Percentiles rank a stretch among this genome's conserved stretches.
These are phyloP conservation scores for Citrus trifoliata DNA, from an alignment of 345 rosid genomes.

Conservation along the genomic window DNA sequence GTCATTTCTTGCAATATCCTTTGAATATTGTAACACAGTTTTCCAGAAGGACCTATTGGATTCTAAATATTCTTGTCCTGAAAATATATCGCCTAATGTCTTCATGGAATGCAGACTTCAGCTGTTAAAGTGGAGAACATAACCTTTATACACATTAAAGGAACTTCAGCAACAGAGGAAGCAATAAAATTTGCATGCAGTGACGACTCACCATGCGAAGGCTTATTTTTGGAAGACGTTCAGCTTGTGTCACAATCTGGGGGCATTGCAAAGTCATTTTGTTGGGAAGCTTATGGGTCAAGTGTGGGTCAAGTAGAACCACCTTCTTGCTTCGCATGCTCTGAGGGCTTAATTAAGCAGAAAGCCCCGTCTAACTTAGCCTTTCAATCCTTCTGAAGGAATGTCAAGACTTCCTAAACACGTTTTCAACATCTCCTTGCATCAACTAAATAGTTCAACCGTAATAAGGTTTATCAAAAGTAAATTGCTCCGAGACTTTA, in stretches of 20 bases:
- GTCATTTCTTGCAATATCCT: background rate
- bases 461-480: background rate
- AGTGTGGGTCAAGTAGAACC: slow-evolving; percentile 54
- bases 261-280: slow-evolving; percentile 44
- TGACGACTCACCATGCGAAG: slow-evolving; percentile 54
- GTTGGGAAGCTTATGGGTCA: slow-evolving; percentile 85
- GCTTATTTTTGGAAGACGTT: slow-evolving; percentile 60
- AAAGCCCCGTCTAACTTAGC: slow-evolving; percentile 21
- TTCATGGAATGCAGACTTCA: slow-evolving; percentile 51
- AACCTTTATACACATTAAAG: slow-evolving; percentile 50
- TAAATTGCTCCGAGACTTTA: background rate
- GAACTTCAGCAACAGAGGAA: slow-evolving; percentile 76
- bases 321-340: slow-evolving; percentile 48
- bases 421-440: no score
- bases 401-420: background rate
- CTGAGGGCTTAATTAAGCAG: slow-evolving; percentile 41
- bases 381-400: slow-evolving; percentile 31
- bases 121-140: slow-evolving; percentile 67
- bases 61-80: background rate
- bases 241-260: slow-evolving; percentile 40
- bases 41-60: background rate
- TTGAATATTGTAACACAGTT: background rate
- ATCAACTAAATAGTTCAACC: background rate
- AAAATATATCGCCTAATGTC: background rate
- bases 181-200: slow-evolving; percentile 79